phyloP scores from a whole-genome alignment of 345 rosid species.

The Draba incana region DNA sequence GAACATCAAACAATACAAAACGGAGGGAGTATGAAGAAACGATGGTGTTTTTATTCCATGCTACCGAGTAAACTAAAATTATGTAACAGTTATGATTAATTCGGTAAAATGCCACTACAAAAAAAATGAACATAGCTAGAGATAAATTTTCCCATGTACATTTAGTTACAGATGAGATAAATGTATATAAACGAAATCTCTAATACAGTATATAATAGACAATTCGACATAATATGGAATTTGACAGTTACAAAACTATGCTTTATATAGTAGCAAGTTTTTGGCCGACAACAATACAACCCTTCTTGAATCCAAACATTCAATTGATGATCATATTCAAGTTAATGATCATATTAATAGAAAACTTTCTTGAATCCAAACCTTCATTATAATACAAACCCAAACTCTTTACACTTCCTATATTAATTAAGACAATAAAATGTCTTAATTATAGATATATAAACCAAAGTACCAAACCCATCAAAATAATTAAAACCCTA shows the following conservation, averaged over 20 bases:
- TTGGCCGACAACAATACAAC: too few species aligned
- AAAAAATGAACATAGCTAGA: not conserved
- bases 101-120: not conserved
- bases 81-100: not conserved
- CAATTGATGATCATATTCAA: not conserved
- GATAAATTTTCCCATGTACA: slow-evolving; percentile 1
- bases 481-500: slow-evolving; percentile 34
- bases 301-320: too few species aligned
- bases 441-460: slow-evolving; percentile 29
- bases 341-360: not conserved
- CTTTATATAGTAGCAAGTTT: too few species aligned
- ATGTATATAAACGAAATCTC: too few species aligned
- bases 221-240: not conserved
- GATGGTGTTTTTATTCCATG: not conserved
- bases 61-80: not conserved
- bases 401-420: slow-evolving; percentile 41
- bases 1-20: too few species aligned
- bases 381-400: slow-evolving; percentile 28
- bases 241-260: not conserved
- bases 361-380: slow-evolving; percentile 14
- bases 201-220: too few species aligned
- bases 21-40: too few species aligned
- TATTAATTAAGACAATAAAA: slow-evolving; percentile 31
- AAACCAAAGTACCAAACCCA: slow-evolving; percentile 18
- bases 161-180: too few species aligned